Conservation (phyloP, 2,329 filamentous ascomycete genomes). For the Sporothrix inflata region DNA sequence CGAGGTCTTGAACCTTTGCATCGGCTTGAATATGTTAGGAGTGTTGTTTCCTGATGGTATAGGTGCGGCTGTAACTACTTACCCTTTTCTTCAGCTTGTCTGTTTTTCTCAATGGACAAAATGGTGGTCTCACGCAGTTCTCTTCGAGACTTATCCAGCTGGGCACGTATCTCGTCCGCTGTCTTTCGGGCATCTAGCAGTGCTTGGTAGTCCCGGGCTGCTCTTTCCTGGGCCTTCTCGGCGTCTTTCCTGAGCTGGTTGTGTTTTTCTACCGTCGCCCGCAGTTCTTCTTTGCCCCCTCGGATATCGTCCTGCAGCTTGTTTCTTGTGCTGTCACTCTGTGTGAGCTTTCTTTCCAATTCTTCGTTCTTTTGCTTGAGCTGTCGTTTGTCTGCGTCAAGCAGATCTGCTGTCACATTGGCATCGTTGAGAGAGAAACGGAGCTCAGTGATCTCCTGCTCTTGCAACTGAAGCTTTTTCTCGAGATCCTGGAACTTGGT, state of each 20-base stretch:
- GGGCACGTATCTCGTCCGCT: constrained; percentile 42
- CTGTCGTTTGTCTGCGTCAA: constrained; percentile 31
- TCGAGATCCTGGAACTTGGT: constrained; percentile 29
- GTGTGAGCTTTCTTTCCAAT: constrained; percentile 38
- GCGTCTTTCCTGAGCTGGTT: constrained; percentile 44
- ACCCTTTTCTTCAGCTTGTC: constrained; percentile 26
- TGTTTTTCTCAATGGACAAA: constrained; percentile 27
- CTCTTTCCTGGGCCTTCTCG: background rate
- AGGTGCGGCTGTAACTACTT: background rate
- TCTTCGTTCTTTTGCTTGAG: constrained; percentile 29
- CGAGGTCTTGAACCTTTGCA: constrained; percentile 27
- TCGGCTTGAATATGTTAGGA: constrained; percentile 18
- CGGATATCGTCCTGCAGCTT: constrained; percentile 44
- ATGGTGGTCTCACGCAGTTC: constrained; percentile 38
- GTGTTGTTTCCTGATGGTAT: background rate
- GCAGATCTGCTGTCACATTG: constrained; percentile 5
- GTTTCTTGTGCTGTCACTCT: constrained; percentile 38
- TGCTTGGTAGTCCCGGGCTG: constrained; percentile 36
- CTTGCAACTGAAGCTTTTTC: constrained; percentile 17
- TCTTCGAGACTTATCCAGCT: constrained; percentile 41
- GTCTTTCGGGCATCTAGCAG: constrained; percentile 40
- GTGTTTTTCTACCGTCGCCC: constrained; percentile 52
- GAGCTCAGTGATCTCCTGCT: constrained; percentile 29
- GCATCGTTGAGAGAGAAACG: constrained; percentile 31
- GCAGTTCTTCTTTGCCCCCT: constrained; percentile 46